phyloP scores from a whole-genome alignment of 306 rosid genomes.

The peach (Prunus persica) region Prunus_persica_NCBIv2 NC_034016.1:17606501-17607000 shows the following conservation, averaged over 20 bases:
- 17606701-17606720: neutral
- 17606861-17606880: conserved; percentile 31
- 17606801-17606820: neutral
- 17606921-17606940: neutral
- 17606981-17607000: neutral
- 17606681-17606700: neutral
- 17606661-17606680: neutral
- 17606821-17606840: conserved; percentile 1
- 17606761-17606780: no score
- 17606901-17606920: conserved; percentile 2
- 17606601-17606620: neutral
- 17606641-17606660: neutral
- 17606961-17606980: neutral
- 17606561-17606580: no score
- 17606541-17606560: no score
- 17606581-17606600: neutral
- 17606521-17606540: no score
- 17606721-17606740: neutral
- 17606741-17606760: neutral
- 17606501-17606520: neutral
- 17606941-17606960: neutral
- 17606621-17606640: no score
- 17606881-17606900: conserved; percentile 12
- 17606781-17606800: neutral
- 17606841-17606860: conserved; percentile 12